Base-by-base conservation (phyloP, 805 yeast species). In the Wickerhamomyces silvicola region DNA sequence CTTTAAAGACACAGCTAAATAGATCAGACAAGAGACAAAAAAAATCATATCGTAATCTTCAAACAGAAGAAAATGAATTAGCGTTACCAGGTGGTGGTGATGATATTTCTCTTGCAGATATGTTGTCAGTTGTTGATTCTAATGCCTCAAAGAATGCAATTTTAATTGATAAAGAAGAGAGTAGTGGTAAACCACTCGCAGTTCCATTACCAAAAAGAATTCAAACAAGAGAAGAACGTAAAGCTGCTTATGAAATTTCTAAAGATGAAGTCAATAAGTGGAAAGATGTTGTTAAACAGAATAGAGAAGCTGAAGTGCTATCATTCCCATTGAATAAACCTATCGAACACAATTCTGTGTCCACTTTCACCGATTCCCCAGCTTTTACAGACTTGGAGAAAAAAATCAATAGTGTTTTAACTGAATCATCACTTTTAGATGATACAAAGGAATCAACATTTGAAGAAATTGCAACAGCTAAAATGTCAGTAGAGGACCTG, bases 161-260 rank as follows among this genome's bases (percentile, higher is more conserved):
- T 11, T 48, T 73, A 16, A 48, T 77, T 20, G 55, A 60, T 15
- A 50, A 41, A 30, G 56, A 54, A 26, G 59, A 43, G 15, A 36
- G 59, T 4, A 59, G 59, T 24, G 57, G 59, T 12, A 66, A 67
- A 39, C 68, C 90, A 2, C 60, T 86, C 30, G 72, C 81, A 1
- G 78, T 86, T 10, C 97, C 97, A 2, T 66, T 87, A 33, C 95
- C 97, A 2, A 74, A 76, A 47, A 75, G 94, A 43, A 78, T 90
- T 34, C 94, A 87, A 57, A 74, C 83, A 46, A 75, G 92, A 52
- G 72, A 81, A 43, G 95, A 88, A 46, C 72, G 97, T 52, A 70
- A 68, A 36, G 97, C 90, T 2, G 97, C 98, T 0, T 88, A 83
- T 54, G 94, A 84, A 36, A 72, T 92, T 21, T 77, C 96, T 27